phyloP scores from a whole-genome alignment of 345 rosid species.

The Atalantia buxifolia region DNA sequence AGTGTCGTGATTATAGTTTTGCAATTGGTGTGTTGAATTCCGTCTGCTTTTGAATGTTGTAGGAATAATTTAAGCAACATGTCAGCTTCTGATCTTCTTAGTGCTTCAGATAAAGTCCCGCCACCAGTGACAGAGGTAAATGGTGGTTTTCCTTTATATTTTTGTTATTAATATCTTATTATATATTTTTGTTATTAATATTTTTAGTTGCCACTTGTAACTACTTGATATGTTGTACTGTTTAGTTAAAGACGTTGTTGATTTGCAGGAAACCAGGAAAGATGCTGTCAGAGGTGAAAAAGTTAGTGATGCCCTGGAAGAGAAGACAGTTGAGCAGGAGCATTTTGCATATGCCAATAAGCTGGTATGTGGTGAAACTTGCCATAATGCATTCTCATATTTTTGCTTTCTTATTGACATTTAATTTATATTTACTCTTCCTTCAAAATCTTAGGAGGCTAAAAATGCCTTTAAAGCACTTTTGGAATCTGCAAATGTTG shows the following conservation, averaged over 20 bases:
- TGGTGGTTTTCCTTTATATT: background rate
- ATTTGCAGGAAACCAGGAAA: constrained; percentile 44
- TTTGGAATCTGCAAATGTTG: constrained; percentile 75
- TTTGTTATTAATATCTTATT: background rate
- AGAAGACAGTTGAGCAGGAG: constrained; percentile 55
- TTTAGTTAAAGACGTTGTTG: constrained; percentile 15
- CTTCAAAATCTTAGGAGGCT: constrained; percentile 56
- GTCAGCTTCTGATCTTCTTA: constrained; percentile 23
- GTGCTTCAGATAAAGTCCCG: constrained; percentile 32
- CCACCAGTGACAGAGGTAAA: constrained; percentile 39
- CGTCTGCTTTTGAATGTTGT: constrained; percentile 14
- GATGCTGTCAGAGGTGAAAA: constrained; percentile 40
- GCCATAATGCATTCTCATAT: background rate
- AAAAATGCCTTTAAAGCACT: constrained; percentile 77
- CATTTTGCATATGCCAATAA: constrained; percentile 53
- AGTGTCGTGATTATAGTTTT: constrained; percentile 9
- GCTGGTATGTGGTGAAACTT: constrained; percentile 43
- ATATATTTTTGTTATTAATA: background rate
- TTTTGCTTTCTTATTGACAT: constrained; percentile 16
- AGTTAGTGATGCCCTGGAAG: constrained; percentile 43
- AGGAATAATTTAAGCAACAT: constrained; percentile 30
- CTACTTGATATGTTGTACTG: constrained; percentile 6
- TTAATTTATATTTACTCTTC: constrained; percentile 5
- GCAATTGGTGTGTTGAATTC: constrained; percentile 16
- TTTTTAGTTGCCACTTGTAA: background rate